Conservation (phyloP, 768 basidiomycete genomes). For the Agaricus subrufescens region DNA sequence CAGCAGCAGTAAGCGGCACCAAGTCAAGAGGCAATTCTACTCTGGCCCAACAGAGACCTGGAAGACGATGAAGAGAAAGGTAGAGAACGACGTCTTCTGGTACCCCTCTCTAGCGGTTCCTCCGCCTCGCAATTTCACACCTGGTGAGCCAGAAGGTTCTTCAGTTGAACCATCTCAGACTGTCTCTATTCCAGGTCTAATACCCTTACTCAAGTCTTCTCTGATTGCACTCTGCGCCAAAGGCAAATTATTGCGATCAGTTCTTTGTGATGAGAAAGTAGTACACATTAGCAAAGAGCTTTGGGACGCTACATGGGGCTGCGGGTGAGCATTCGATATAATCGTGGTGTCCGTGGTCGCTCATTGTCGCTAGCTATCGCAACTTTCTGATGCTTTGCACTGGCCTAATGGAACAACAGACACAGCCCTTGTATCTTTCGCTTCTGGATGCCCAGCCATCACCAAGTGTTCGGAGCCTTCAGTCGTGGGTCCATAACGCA, state of each 20-base stretch:
- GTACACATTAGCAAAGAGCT: conserved; percentile 54
- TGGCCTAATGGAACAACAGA: conserved; percentile 61
- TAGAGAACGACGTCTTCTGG: conserved; percentile 60
- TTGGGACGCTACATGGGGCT: conserved; percentile 72
- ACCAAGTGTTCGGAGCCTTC: conserved; percentile 72
- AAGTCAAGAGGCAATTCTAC: conserved; percentile 15
- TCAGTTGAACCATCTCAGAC: neutral
- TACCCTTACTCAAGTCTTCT: conserved; percentile 55
- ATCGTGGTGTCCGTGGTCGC: neutral
- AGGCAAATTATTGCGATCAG: conserved; percentile 49
- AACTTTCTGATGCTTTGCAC: conserved; percentile 80
- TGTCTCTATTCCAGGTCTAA: conserved; percentile 42
- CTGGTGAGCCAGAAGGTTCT: conserved; percentile 36
- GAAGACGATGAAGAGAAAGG: conserved; percentile 13
- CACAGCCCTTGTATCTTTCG: conserved; percentile 58
- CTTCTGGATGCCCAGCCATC: conserved; percentile 50
- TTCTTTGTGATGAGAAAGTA: conserved; percentile 56
- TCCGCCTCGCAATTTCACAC: conserved; percentile 55
- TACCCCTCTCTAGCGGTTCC: conserved; percentile 35
- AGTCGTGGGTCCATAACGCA: conserved; percentile 75
- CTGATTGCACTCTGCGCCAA: conserved; percentile 47
- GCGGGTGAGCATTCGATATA: conserved; percentile 43
- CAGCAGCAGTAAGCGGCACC: neutral
- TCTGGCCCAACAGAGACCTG: conserved; percentile 1
- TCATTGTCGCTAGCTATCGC: conserved; percentile 52